phyloP scores from a whole-genome alignment of 1,284 basidiomycete species.

The Pseudozyma hubeiensis region DNA sequence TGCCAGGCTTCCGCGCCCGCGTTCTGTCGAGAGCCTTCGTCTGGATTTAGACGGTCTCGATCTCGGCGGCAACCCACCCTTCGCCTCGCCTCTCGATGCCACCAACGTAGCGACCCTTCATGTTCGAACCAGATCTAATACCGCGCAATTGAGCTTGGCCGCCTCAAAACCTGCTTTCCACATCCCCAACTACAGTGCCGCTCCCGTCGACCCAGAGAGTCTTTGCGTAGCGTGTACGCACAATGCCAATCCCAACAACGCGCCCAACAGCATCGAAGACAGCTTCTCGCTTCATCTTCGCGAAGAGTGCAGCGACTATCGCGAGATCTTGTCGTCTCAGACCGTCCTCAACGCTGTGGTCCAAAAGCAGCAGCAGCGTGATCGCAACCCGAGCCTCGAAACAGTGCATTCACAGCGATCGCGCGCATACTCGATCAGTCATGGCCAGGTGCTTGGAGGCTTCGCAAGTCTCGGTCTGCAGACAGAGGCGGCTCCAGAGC shows the following conservation, averaged over 20 bases:
- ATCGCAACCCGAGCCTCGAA: constrained; percentile 5
- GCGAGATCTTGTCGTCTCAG: constrained; percentile 55
- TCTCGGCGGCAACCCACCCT: constrained; percentile 39
- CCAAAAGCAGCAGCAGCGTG: constrained; percentile 15
- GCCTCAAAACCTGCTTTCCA: background rate
- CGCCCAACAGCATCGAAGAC: constrained; percentile 37
- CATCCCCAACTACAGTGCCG: constrained; percentile 4
- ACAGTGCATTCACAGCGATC: constrained; percentile 3
- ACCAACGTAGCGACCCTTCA: constrained; percentile 2
- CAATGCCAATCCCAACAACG: background rate
- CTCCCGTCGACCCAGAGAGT: constrained; percentile 5
- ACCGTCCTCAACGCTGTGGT: constrained; percentile 37
- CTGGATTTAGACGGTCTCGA: constrained; percentile 60
- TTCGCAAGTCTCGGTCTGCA: constrained; percentile 45
- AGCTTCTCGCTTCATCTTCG: constrained; percentile 60
- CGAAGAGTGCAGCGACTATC: constrained; percentile 52
- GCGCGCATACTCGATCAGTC: constrained; percentile 25
- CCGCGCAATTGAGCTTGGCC: background rate
- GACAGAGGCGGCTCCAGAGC: constrained; percentile 12
- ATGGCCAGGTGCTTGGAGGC: constrained; percentile 45
- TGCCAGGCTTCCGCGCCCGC: constrained; percentile 17
- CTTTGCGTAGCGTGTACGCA: constrained; percentile 12
- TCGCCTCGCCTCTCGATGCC: background rate
- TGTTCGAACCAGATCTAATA: constrained; percentile 35
- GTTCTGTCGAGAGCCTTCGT: constrained; percentile 43